Evolutionary conservation across 305 asterid species (phyloP).

Genomic region (Petunia hybrid): DNA sequence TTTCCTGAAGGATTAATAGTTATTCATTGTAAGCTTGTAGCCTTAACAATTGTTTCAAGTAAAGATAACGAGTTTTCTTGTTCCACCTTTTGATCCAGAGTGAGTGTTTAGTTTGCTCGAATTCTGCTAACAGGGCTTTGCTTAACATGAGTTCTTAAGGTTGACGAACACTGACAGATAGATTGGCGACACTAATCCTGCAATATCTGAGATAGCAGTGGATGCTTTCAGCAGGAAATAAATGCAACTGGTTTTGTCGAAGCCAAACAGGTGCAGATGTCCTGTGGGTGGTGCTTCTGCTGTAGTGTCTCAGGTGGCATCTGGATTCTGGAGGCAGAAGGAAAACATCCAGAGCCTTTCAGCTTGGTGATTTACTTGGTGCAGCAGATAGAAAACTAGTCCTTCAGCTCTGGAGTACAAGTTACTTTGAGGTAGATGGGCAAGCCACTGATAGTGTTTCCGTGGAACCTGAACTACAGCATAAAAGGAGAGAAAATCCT

Average conservation of each 20-base stretch:
- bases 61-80: too few species aligned
- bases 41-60: too few species aligned
- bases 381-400: background rate
- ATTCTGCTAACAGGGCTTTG: too few species aligned
- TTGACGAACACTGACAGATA: background rate
- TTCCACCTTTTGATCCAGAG: too few species aligned
- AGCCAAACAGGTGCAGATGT: constrained; percentile 34
- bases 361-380: constrained; percentile 15
- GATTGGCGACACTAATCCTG: background rate
- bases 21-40: too few species aligned
- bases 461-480: background rate
- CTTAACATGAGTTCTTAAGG: too few species aligned
- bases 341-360: constrained; percentile 29
- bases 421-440: constrained; percentile 26
- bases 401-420: background rate
- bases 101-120: too few species aligned
- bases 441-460: constrained; percentile 1
- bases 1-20: too few species aligned
- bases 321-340: constrained; percentile 28
- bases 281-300: constrained; percentile 33
- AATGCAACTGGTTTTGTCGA: constrained; percentile 37
- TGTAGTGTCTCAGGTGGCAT: constrained; percentile 28
- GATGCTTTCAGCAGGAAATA: constrained; percentile 30
- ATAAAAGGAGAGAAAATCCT: background rate
- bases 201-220: constrained; percentile 33